A percentile compares a stretch with the other conserved stretches of the same genome.
phyloP scores from a whole-genome alignment of 768 basidiomycete genomes.

The Panellus pusillus region DNA sequence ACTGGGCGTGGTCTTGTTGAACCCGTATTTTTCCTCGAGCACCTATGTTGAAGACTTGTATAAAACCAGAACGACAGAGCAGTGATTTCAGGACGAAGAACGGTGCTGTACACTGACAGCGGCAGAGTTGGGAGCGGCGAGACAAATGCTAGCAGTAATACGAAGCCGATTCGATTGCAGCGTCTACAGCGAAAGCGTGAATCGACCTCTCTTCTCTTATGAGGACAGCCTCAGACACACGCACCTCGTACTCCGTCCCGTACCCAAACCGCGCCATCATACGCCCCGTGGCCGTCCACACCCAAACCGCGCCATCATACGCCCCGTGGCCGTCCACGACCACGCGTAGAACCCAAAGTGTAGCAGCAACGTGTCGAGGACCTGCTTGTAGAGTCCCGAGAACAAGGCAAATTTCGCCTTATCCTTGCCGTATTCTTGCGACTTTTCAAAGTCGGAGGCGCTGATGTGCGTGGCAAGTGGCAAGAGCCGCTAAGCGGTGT shows the following conservation, averaged over 20 bases:
- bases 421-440: conserved; percentile 88
- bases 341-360: conserved; percentile 80
- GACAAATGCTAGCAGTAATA: conserved; percentile 61
- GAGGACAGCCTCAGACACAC: conserved; percentile 14
- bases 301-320: conserved; percentile 49
- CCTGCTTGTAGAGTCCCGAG: conserved; percentile 72
- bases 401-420: conserved; percentile 83
- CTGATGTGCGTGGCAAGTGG: conserved; percentile 68
- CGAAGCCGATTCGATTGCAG: conserved; percentile 80
- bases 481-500: conserved; percentile 45
- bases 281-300: conserved; percentile 61
- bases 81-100: conserved; percentile 44
- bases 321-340: conserved; percentile 73
- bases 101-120: conserved; percentile 81
- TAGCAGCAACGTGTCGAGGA: conserved; percentile 69
- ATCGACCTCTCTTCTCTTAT: background rate
- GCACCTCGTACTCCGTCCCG: conserved; percentile 71
- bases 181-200: conserved; percentile 50
- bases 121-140: conserved; percentile 74
- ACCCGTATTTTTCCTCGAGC: conserved; percentile 92
- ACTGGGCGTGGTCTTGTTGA: conserved; percentile 87
- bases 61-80: background rate
- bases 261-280: conserved; percentile 58
- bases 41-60: conserved; percentile 3
- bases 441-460: conserved; percentile 76